phyloP scores from a whole-genome alignment of 345 rosid species.

The Brassica rapa region DNA sequence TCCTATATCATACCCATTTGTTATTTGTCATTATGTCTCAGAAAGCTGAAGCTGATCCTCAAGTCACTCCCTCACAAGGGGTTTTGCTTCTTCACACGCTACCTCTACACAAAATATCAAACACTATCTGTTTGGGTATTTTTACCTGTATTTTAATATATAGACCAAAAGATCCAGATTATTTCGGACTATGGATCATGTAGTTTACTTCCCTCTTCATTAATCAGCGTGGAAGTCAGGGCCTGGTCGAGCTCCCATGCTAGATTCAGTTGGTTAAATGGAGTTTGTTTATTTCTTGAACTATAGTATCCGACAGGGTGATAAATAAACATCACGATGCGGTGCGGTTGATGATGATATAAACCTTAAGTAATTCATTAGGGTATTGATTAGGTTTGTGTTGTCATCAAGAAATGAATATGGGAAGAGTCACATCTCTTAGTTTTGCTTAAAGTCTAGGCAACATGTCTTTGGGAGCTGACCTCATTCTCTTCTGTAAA shows the following conservation, averaged over 20 bases:
- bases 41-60: conserved; percentile 43
- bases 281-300: neutral
- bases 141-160: neutral
- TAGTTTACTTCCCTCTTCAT: neutral
- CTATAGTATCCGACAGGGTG: conserved; percentile 7
- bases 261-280: conserved; percentile 11
- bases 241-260: neutral
- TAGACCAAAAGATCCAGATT: neutral
- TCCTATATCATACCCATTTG: conserved; percentile 39
- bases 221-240: neutral
- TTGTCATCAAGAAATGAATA: conserved; percentile 36
- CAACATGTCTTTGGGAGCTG: conserved; percentile 34
- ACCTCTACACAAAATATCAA: conserved; percentile 37
- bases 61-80: conserved; percentile 42
- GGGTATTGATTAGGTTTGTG: conserved; percentile 26
- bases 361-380: conserved; percentile 12
- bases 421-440: conserved; percentile 31
- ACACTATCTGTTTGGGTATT: conserved; percentile 21
- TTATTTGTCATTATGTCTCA: conserved; percentile 45
- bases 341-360: conserved; percentile 15
- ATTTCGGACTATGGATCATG: neutral
- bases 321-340: conserved; percentile 11
- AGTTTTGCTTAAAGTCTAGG: conserved; percentile 40
- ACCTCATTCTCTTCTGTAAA: conserved; percentile 33
- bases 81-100: conserved; percentile 44